These are phyloP conservation scores for Starmera amethionina DNA, from an alignment of 805 yeast species.

Conservation along the genomic window DNA sequence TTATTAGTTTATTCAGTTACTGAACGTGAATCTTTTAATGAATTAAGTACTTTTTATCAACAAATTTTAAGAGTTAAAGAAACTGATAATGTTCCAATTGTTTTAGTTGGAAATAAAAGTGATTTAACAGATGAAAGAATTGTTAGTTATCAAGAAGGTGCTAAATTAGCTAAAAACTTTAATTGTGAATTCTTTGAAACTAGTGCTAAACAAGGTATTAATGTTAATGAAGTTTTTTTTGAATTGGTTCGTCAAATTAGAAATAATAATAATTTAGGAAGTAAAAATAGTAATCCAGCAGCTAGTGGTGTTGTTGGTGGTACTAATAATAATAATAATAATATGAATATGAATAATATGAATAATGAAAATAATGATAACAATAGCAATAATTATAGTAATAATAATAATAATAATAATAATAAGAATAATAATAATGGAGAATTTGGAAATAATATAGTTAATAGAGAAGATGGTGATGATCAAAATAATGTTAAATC, in stretches of 20 bases:
- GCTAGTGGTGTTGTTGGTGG: background rate
- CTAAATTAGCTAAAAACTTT: conserved; percentile 50
- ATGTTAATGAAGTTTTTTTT: conserved; percentile 80
- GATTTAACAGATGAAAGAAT: conserved; percentile 72
- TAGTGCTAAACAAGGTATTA: conserved; percentile 82
- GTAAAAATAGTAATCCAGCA: too few species aligned
- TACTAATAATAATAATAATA: background rate
- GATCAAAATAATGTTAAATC: too few species aligned
- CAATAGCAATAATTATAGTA: too few species aligned
- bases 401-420: too few species aligned
- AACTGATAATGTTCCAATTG: conserved; percentile 62
- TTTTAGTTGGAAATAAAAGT: conserved; percentile 71
- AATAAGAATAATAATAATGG: too few species aligned
- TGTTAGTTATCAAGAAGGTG: conserved; percentile 59
- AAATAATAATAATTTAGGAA: conserved; percentile 9
- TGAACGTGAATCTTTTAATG: conserved; percentile 76
- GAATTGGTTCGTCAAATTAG: conserved; percentile 52
- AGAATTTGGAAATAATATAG: too few species aligned
- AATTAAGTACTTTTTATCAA: conserved; percentile 69
- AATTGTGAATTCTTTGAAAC: conserved; percentile 80
- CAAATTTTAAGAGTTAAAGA: conserved; percentile 76
- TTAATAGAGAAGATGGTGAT: too few species aligned
- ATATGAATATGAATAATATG: background rate
- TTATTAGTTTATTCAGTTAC: conserved; percentile 83
- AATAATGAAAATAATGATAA: background rate